Evolutionary conservation across 2,329 filamentous ascomycete species (phyloP).

Genomic region (Venturiaceae sp.): DNA sequence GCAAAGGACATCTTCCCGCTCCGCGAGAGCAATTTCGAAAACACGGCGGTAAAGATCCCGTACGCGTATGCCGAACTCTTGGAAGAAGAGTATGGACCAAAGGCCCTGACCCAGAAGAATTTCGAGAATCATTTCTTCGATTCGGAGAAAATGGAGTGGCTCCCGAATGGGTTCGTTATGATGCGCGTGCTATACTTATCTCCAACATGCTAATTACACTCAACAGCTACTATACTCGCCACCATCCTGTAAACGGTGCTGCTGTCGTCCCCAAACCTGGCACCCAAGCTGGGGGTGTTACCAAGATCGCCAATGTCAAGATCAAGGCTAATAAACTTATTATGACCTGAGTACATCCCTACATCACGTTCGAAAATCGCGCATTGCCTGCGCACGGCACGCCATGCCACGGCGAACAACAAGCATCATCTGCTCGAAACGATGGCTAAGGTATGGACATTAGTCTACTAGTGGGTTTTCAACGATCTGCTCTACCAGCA

Average conservation of each 20-base stretch:
- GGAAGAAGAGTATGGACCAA: slow-evolving; percentile 43
- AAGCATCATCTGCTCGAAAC: not conserved
- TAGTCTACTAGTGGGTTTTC: not conserved
- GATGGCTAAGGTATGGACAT: not conserved
- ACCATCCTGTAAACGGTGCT: not conserved
- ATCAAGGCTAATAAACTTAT: not conserved
- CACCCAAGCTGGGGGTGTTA: not conserved
- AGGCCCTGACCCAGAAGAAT: slow-evolving; percentile 34
- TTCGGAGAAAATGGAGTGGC: slow-evolving; percentile 11
- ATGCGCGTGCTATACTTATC: not conserved
- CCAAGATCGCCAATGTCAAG: not conserved
- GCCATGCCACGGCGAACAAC: not conserved
- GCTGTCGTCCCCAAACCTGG: too few species aligned
- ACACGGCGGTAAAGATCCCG: slow-evolving; percentile 42
- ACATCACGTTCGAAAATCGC: not conserved
- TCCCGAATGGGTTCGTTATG: slow-evolving; percentile 4
- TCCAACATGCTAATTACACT: not conserved
- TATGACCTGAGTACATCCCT: not conserved
- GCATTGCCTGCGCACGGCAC: not conserved
- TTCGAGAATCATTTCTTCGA: slow-evolving; percentile 36
- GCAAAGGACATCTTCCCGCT: slow-evolving; percentile 48
- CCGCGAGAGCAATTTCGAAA: slow-evolving; percentile 44
- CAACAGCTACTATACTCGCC: not conserved
- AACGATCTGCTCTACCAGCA: not conserved
- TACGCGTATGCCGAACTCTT: slow-evolving; percentile 46